Base-by-base conservation (phyloP, 148 eudicot genomes). In the Arbutus unedo region DNA sequence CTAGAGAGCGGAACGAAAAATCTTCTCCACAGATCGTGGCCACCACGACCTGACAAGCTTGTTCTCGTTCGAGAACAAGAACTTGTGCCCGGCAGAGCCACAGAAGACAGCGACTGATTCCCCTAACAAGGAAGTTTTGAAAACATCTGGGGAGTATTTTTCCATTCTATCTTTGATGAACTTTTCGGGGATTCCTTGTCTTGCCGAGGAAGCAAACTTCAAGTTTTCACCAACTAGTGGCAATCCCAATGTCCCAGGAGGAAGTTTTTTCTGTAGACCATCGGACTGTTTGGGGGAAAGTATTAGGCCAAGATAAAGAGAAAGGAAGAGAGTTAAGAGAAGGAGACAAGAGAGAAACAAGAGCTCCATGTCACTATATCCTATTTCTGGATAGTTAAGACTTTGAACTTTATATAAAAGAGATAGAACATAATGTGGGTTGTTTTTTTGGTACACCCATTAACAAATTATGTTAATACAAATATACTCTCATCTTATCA, bases 201-300 rank as follows among this genome's bases (percentile, higher is more conserved):
- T 18, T 13, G 82, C 73, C 4, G 87, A 76, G 4, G 73, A 57
- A 44, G 82, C 83, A 7, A 89, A 82, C 8, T 81, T 56, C 2
- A 83, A 62, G 6, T 91, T 84, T 82, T 91, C 93, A 1, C 93
- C 93, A 0, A 89, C 16, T 16, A 91, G 2, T 4, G 93, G 91
- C 86, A 87, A 86, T 14, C 93, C 93, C 13, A 38, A 79, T 76
- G 77, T 89, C 25, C 93, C 93, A 0, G 93, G 90, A 11, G 93
- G 71, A 9, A 66, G 71, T 14, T 66, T 64, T 64, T 64, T 21
- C 8, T 3, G 38, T 9, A 8, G 4, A 23, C 10, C 68, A n/a
- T 64, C 15, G 71, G 31, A 8, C 14, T 21, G 13, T 66, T 18
- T 25, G 43, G 15, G 49, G 18, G 18, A 44, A 43, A 71, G 49